These are phyloP conservation scores for Coemansia sp. DNA, from an alignment of 192 early-diverging fungal genomes.

Conservation along the genomic window DNA sequence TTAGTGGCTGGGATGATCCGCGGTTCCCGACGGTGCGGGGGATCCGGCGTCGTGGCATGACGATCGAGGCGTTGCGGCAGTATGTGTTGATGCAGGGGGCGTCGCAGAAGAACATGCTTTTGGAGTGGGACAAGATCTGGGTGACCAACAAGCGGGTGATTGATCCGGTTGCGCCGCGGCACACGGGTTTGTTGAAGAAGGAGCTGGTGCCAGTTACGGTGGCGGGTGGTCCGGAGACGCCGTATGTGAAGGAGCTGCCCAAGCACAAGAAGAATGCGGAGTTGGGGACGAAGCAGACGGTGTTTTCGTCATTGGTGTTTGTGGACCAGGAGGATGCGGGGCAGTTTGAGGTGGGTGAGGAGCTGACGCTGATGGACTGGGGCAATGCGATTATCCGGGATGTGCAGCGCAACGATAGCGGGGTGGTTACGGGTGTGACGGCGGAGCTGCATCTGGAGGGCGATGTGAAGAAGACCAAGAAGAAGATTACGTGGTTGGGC, in stretches of 20 bases:
- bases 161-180: conserved; percentile 90
- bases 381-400: conserved; percentile 88
- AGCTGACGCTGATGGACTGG: conserved; percentile 99
- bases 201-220: conserved; percentile 63
- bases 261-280: conserved; percentile 97
- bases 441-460: conserved; percentile 81
- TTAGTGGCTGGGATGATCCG: conserved; percentile 85
- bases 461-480: conserved; percentile 98
- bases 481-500: conserved; percentile 96
- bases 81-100: conserved; percentile 99
- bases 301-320: conserved; percentile 69
- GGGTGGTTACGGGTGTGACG: conserved; percentile 54
- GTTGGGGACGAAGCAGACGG: conserved; percentile 80
- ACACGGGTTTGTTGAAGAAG: conserved; percentile 68
- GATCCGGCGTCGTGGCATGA: conserved; percentile 94
- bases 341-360: conserved; percentile 74
- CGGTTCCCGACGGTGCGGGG: conserved; percentile 86
- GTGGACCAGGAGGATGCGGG: conserved; percentile 86
- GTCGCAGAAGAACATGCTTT: conserved; percentile 82
- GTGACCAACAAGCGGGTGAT: conserved; percentile 92
- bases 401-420: conserved; percentile 56
- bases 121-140: conserved; percentile 99
- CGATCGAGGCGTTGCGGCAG: conserved; percentile 91
- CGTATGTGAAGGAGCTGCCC: conserved; percentile 48
- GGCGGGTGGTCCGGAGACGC: conserved; percentile 53